Percentiles rank a stretch among this genome's conserved stretches.
phyloP scores from a whole-genome alignment of 2,329 filamentous ascomycete species.

The Apiospora phragmitis region DNA sequence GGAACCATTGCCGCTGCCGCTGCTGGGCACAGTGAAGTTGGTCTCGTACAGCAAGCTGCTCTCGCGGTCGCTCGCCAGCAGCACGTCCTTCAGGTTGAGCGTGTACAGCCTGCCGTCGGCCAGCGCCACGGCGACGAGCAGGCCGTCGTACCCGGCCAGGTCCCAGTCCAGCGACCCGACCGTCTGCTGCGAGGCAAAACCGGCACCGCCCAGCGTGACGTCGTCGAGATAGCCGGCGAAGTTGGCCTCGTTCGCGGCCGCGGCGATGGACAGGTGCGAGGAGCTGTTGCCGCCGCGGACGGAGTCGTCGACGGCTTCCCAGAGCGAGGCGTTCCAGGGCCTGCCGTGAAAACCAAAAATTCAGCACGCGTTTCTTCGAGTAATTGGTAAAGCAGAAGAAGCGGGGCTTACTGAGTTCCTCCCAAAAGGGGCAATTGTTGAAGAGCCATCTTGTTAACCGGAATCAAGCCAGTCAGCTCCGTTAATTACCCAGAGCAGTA shows the following conservation, averaged over 20 bases:
- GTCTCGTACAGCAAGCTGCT: constrained; percentile 7
- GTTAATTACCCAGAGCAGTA: neutral
- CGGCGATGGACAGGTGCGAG: neutral
- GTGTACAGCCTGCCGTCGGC: constrained; percentile 1
- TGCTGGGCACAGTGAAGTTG: neutral
- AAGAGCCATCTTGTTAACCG: neutral
- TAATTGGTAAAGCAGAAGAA: neutral
- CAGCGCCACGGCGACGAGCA: neutral
- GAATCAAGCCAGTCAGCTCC: neutral
- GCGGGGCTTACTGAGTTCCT: neutral
- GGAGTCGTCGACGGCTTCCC: neutral
- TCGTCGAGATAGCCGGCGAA: neutral
- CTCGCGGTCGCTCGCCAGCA: neutral
- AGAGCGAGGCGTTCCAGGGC: neutral
- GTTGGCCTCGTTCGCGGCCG: neutral
- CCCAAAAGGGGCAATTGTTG: neutral
- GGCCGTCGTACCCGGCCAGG: neutral
- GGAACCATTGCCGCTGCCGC: neutral
- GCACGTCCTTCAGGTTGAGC: neutral
- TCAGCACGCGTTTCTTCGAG: neutral
- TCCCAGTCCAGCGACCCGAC: neutral
- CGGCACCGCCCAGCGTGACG: neutral
- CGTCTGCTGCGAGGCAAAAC: constrained; percentile 4
- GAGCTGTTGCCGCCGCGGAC: constrained; percentile 6
- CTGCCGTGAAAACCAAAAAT: neutral